Evolutionary conservation across 2,329 filamentous ascomycete species (phyloP), one percentile per base, ranked within the genome.

Genomic region (Stachybotrys chlorohalonatus): DNA sequence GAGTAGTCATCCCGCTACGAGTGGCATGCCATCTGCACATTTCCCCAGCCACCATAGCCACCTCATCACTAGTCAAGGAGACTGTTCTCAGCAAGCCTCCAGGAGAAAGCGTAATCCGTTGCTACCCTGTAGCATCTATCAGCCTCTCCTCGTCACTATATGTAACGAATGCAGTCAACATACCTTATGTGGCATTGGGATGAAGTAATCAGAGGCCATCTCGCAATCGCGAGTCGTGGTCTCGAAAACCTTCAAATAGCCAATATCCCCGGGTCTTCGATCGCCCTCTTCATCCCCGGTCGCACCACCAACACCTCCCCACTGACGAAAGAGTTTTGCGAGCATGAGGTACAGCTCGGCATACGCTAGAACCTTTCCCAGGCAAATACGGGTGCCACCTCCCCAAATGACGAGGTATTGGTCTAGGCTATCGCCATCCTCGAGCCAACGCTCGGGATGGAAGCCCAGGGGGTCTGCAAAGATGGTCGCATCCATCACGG

Each of bases 181-280:
- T 47, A 66, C 67, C 66, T 70, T 70, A 59, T 67, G 70, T 17
- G 70, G 69, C 15, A 72, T 67, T 7, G 70, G 70, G 55, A 73
- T 68, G 31, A 72, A 72, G 53, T 67, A 72, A 53, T 73, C 70
- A 24, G 67, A 64, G 15, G 68, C 69, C 63, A 70, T 65, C 59
- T 70, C 64, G 39, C 65, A 68, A 54, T 72, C 70, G 51, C 62
- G 60, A 8, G 65, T 59, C 42, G 65, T 64, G 11, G 68, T 71
- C 55, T 73, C 63, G 49, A 66, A 72, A 51, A 73, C 65, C 53
- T 61, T 67, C 11, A 72, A 55, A 7, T 63, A 61, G 2, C 70
- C 70, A 8, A 68, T 57, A 51, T 72, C 69, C 24, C 66, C 70
- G 6, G 58, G 53, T 32, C 68, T 60, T 16, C 63, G 52, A 49